Conservation (phyloP, 768 basidiomycete genomes). For the Tulasnella sp. region DNA sequence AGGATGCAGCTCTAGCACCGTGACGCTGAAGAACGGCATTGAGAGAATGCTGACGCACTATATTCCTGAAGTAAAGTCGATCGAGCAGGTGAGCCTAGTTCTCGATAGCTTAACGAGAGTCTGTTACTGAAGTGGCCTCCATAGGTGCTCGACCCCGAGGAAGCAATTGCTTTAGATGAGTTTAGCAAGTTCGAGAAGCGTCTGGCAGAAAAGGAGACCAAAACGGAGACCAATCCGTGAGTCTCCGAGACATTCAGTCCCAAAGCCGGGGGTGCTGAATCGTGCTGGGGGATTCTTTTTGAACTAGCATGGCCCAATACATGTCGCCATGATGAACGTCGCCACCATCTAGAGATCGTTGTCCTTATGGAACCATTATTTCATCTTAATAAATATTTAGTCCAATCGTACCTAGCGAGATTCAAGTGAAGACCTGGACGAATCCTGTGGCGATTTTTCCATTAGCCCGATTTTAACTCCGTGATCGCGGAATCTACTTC, state of each 20-base stretch:
- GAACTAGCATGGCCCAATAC: conserved; percentile 56
- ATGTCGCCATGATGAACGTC: conserved; percentile 50
- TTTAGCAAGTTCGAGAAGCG: conserved; percentile 79
- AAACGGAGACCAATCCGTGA: conserved; percentile 20
- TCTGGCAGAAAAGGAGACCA: conserved; percentile 33
- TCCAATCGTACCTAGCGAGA: neutral
- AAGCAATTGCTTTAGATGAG: conserved; percentile 73
- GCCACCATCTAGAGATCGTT: neutral
- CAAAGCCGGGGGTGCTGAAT: neutral
- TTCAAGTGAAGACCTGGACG: neutral
- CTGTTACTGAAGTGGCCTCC: neutral
- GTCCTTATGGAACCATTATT: neutral
- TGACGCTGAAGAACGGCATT: conserved; percentile 93
- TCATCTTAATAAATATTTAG: neutral
- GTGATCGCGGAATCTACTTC: neutral
- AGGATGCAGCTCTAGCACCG: conserved; percentile 87
- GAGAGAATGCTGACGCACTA: conserved; percentile 99
- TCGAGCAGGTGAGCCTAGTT: conserved; percentile 56
- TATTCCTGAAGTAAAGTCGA: conserved; percentile 88
- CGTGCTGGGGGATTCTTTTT: neutral
- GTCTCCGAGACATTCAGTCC: neutral
- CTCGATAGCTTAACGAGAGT: neutral
- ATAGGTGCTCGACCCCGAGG: conserved; percentile 84
- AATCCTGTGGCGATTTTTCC: neutral
- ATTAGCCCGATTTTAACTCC: neutral